Conservation (phyloP, 306 rosid species). For the Pueraria montana region DNA sequence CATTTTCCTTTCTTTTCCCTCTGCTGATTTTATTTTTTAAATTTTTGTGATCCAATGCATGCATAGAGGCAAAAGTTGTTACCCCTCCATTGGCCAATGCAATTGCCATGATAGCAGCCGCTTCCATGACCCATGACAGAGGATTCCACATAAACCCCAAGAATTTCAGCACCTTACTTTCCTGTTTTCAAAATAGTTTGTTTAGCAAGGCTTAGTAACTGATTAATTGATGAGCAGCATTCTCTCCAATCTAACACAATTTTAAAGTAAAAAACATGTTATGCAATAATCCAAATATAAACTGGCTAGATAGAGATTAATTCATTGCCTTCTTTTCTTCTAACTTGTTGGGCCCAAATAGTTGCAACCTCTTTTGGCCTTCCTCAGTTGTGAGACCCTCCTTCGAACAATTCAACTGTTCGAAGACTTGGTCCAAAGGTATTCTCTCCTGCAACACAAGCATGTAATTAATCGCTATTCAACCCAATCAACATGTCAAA, state of each 20-base stretch:
- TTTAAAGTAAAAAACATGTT: background rate
- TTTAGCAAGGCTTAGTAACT: background rate
- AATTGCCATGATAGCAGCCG: constrained; percentile 88
- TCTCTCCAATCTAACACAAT: background rate
- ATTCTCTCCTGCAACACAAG: constrained; percentile 60
- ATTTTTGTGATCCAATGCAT: background rate
- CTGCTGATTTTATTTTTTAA: background rate
- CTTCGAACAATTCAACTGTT: constrained; percentile 63
- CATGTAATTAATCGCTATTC: background rate
- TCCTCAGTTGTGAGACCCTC: constrained; percentile 74
- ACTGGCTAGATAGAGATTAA: background rate
- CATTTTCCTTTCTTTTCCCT: background rate
- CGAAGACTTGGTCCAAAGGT: constrained; percentile 79
- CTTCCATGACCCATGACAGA: constrained; percentile 90
- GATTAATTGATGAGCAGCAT: background rate
- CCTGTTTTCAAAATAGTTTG: constrained; percentile 55
- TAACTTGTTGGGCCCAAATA: constrained; percentile 81
- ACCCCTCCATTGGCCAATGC: constrained; percentile 90
- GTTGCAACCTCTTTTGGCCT: constrained; percentile 63
- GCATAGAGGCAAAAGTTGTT: constrained; percentile 27
- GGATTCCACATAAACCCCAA: constrained; percentile 95
- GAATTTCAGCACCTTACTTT: constrained; percentile 67
- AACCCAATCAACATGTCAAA: background rate
- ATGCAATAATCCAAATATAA: background rate
- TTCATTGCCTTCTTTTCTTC: constrained; percentile 73